Base-by-base conservation (phyloP, 192 early-diverging fungal genomes). In the Coemansia sp. region DNA sequence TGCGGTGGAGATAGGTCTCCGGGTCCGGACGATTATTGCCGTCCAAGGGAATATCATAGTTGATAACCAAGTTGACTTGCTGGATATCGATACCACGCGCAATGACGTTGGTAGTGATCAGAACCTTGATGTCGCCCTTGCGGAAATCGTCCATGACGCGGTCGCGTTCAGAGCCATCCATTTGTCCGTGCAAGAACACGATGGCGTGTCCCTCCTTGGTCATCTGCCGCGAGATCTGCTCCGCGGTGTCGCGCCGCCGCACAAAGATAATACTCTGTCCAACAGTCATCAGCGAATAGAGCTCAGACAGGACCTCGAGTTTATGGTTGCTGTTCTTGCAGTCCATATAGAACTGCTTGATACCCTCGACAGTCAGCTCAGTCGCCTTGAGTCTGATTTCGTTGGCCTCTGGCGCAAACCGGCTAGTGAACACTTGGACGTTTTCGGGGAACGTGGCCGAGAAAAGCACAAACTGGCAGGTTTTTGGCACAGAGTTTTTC, bases 211-310 rank as follows among this genome's bases (percentile, higher is more conserved):
- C 95, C 61, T 94, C 89, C 16, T 77, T 83, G 11, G 85, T 92
- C 91, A 99, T 92, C 27, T 86, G 83, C 60, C 69, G 64, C 3
- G 90, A 87, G 72, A 99, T 90, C 33, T 71, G 73, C 72, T 97
- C 96, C 0, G 95, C 97, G 31, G 92, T 94, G 41, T 92, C 88
- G 50, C 93, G 90, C 67, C 83, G 83, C 87, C 95, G 71, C 52
- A 92, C 93, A 83, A 99, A 99, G 43, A 98, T 95, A 49, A 99
- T 98, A 75, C 93, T 96, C 85, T 99, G 97, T 33, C 95, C 91
- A 20, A 98, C 92, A 0, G 95, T 95, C 74, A 98, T 81, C 65
- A 99, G 78, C 20, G 88, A 88, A 64, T 94, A 95, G 3, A 95
- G 78, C 65, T 85, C 86, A 16, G 84, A 85, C 20, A 95, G 76